Evolutionary conservation across 768 basidiomycete genomes (phyloP), one percentile per base, ranked within the genome.

Genomic region (Hypholoma sublateritium): DNA sequence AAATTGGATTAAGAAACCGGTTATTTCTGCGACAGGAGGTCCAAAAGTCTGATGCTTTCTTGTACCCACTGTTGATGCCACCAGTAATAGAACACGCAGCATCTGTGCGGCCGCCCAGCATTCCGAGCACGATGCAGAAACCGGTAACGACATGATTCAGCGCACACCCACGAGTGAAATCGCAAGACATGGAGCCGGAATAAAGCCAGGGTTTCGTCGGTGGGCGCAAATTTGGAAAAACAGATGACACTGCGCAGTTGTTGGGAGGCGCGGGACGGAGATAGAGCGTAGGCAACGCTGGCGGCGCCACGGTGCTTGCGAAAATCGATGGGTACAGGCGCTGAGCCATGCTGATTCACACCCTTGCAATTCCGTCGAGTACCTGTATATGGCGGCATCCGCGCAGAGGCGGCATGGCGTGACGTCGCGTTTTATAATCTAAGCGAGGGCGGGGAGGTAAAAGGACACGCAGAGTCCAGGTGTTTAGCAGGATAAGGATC

Each of bases 191-290:
- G 16, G 51, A 9, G 19, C 51, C 41, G 25, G 25, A 17, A 44
- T 32, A 53, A 45, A 53, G 53, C 21, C 53, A 53, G 42, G 21
- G 42, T 41, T 53, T 46, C 32, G 32, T 34, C 32, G 42, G 41
- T 25, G 37, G 41, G 25, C 11, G 36, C 55, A 37, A 32, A 55
- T 39, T 45, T 54, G 43, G 46, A 24, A 54, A 35, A 34, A 17
- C 22, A 8, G 24, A 22, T 48, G 56, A 35, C 57, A 35, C 44
- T 50, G 47, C 55, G 51, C 50, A 65, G 63, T 19, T 43, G 22
- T 11, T 32, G 41, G 53, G 34, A 53, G 62, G 48, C 42, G 53
- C 50, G 16, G 58, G 34, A 67, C 66, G 68, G 68, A 61, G 68
- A 59, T 69, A 67, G 58, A 58, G 66, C 68, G 65, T 63, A 49